Conservation (phyloP, 768 basidiomycete species). For the Agrocybe pediades region DNA sequence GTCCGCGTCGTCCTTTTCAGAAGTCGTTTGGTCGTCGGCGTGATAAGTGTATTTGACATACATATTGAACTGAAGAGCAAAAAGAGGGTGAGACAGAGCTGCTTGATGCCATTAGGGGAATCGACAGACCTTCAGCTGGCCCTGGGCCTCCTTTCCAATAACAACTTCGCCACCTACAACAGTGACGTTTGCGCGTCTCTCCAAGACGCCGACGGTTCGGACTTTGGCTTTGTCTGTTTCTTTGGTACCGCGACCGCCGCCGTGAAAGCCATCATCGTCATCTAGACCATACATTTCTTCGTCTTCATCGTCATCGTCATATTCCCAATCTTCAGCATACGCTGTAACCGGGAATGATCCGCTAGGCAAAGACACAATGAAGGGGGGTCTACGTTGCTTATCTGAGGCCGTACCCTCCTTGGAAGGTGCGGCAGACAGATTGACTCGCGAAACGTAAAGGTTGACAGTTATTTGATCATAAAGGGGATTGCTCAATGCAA, state of each 20-base stretch:
- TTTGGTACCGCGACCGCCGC: slow-evolving; percentile 37
- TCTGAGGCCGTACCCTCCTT: slow-evolving; percentile 44
- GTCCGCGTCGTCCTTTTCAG: slow-evolving; percentile 56
- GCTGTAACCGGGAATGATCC: slow-evolving; percentile 81
- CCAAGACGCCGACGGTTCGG: slow-evolving; percentile 79
- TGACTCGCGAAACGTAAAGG: slow-evolving; percentile 75
- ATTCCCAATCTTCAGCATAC: slow-evolving; percentile 97
- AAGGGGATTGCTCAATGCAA: slow-evolving; percentile 91
- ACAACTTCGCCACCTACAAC: slow-evolving; percentile 88
- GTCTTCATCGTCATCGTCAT: slow-evolving; percentile 95
- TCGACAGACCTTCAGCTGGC: slow-evolving; percentile 68
- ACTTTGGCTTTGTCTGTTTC: slow-evolving; percentile 49
- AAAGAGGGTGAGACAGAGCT: background rate
- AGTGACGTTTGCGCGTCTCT: slow-evolving; percentile 88
- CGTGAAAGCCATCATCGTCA: slow-evolving; percentile 54
- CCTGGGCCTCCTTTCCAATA: slow-evolving; percentile 76
- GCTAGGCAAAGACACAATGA: slow-evolving; percentile 79
- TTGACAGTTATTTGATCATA: slow-evolving; percentile 95
- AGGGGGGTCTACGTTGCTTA: slow-evolving; percentile 70
- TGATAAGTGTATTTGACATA: slow-evolving; percentile 93
- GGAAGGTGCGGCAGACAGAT: slow-evolving; percentile 41
- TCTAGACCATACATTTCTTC: slow-evolving; percentile 79
- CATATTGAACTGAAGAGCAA: slow-evolving; percentile 79
- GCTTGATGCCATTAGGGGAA: background rate
- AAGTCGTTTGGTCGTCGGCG: slow-evolving; percentile 79